A percentile compares a stretch with the other conserved stretches of the same genome.
phyloP scores from a whole-genome alignment of 23 red algal species.

The Gracilariopsis chorda region DNA sequence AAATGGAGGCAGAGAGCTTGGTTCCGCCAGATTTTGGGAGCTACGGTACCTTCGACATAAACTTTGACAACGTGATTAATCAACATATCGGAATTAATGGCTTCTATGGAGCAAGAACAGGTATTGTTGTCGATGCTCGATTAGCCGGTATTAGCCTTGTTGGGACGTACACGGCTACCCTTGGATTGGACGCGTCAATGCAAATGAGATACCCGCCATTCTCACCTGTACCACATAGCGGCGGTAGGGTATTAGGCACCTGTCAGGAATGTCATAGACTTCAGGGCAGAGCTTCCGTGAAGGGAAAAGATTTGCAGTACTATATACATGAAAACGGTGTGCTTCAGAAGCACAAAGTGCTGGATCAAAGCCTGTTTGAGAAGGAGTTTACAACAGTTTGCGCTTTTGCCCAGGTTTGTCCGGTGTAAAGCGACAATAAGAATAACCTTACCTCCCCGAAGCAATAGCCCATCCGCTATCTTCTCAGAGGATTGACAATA shows the following conservation, averaged over 20 bases:
- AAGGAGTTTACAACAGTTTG: background rate
- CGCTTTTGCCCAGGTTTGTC: background rate
- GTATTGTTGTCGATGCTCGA: background rate
- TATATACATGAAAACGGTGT: background rate
- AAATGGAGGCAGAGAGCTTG: background rate
- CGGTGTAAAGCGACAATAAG: too few species aligned
- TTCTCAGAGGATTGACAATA: too few species aligned
- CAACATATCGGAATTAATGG: background rate
- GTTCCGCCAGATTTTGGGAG: background rate
- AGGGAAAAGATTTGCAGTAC: constrained; percentile 2
- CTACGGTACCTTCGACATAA: background rate
- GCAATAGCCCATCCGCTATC: too few species aligned
- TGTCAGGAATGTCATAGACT: background rate
- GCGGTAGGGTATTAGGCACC: background rate
- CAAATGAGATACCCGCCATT: background rate
- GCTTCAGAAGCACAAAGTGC: background rate
- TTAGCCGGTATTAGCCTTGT: background rate
- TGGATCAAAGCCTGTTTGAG: background rate
- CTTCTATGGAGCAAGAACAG: background rate
- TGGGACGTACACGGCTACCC: background rate
- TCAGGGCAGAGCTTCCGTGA: background rate
- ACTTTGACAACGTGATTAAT: background rate
- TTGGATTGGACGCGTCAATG: background rate
- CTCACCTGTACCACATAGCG: background rate
- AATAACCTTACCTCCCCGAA: too few species aligned